Evolutionary conservation across 1,284 basidiomycete genomes (phyloP).

Genomic region (Ceratobasidium sp.): DNA sequence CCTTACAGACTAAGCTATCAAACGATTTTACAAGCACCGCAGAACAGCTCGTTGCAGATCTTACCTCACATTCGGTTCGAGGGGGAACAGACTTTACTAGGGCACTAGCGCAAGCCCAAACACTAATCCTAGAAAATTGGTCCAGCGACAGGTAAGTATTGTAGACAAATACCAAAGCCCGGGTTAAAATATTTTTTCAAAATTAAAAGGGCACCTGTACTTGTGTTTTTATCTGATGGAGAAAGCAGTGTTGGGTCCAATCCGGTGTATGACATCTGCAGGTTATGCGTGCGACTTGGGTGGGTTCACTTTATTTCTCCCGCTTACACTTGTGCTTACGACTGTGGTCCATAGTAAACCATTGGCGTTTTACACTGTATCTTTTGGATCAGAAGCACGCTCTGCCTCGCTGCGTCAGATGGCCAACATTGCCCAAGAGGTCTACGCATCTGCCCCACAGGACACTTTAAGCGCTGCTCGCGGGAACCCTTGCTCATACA

Average conservation of each 20-base stretch:
- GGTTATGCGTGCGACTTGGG: conserved; percentile 56
- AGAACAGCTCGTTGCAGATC: conserved; percentile 60
- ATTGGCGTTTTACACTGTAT: conserved; percentile 70
- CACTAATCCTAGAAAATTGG: conserved; percentile 65
- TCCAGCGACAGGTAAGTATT: conserved; percentile 65
- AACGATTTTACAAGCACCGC: conserved; percentile 68
- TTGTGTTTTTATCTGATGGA: conserved; percentile 74
- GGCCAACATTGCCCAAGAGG: conserved; percentile 66
- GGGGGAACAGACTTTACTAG: conserved; percentile 66
- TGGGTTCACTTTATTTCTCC: neutral
- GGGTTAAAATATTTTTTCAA: neutral
- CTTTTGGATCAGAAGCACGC: conserved; percentile 63
- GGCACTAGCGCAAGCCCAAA: conserved; percentile 60
- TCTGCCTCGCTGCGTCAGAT: conserved; percentile 62
- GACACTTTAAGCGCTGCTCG: conserved; percentile 60
- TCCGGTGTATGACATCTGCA: conserved; percentile 63
- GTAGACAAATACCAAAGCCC: conserved; percentile 33
- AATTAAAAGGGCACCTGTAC: conserved; percentile 63
- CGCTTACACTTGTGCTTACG: neutral
- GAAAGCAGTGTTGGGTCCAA: conserved; percentile 62
- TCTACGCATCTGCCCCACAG: conserved; percentile 64
- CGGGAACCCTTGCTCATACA: conserved; percentile 63
- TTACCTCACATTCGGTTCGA: conserved; percentile 57
- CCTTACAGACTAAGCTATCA: conserved; percentile 14
- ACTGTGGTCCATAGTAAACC: conserved; percentile 61